Evolutionary conservation across 2,329 filamentous ascomycete genomes (phyloP).

Genomic region (Neodidymelliopsis sp.): DNA sequence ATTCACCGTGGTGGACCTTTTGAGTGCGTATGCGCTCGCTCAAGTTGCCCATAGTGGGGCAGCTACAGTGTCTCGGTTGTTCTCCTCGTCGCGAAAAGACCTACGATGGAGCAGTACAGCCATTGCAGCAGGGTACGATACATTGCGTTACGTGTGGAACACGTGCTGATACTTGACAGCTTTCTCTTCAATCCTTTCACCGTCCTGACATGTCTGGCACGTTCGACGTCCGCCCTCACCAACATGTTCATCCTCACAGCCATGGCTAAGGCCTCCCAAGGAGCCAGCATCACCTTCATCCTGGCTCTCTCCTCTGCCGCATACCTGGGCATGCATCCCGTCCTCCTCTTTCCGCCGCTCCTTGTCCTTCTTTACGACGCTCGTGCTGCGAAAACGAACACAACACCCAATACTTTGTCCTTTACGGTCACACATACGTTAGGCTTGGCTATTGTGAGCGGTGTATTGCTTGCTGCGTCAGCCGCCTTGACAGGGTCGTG

Average conservation of each 20-base stretch:
- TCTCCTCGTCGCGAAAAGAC: conserved; percentile 78
- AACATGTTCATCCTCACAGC: conserved; percentile 87
- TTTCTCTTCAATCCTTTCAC: conserved; percentile 97
- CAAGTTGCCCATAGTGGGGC: conserved; percentile 83
- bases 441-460: conserved; percentile 58
- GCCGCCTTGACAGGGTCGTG: conserved; percentile 79
- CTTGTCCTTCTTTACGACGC: conserved; percentile 74
- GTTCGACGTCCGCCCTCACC: conserved; percentile 87
- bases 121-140: conserved; percentile 76
- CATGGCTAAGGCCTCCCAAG: conserved; percentile 79
- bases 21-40: conserved; percentile 81
- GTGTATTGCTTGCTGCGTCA: conserved; percentile 72
- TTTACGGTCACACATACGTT: conserved; percentile 65
- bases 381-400: conserved; percentile 36
- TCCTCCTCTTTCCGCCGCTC: conserved; percentile 84
- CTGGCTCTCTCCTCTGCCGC: conserved; percentile 85
- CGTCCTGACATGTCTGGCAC: conserved; percentile 86
- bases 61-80: conserved; percentile 75
- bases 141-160: not conserved
- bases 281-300: conserved; percentile 76
- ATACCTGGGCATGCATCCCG: conserved; percentile 91
- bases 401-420: conserved; percentile 38
- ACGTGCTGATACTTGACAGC: conserved; percentile 55
- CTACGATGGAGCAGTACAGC: conserved; percentile 77
- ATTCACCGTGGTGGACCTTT: conserved; percentile 80